Base-by-base conservation (phyloP, 306 rosid species). In the Lathyrus oleraceus region DNA sequence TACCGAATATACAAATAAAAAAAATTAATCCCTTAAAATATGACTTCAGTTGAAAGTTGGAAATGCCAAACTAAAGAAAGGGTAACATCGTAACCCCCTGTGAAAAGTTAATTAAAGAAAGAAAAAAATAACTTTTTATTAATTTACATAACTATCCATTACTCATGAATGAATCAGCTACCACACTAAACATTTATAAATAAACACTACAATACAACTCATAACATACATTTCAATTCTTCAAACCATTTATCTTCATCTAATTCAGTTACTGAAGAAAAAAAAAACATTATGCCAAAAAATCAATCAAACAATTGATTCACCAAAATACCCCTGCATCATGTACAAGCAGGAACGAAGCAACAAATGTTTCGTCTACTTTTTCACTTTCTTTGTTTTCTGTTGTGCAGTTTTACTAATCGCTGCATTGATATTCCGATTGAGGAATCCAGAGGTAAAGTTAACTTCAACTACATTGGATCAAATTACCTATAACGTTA, bases 291-390 rank as follows among this genome's bases (percentile, higher is more conserved):
- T 43, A 43, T 43, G 49, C 49, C 14, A 14, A 43, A 15, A 43
- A n/a, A 13, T 43, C 49, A 15, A 47, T n/a, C 21, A 47, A 47
- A 47, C 52, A 47, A n/a, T 47, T n/a, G 19, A 47, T 2, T 15
- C 3, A 11, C 38, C 38, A 56, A 56, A 6, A 25, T 4, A 25
- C 25, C 61, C 44, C 61, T 1, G 65, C 79, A 13, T 15, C 53
- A 66, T 82, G 15, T 62, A 77, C 74, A 79, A 52, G 54, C 49
- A 75, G 11, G 83, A 89, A 44, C 44, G 85, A 30, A 83, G 69
- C 77, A 80, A 73, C 81, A 90, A 84, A 74, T 82, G 93, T 58
- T 88, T 90, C 63, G 80, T 92, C 5, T 83, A 66, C 63, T 0
- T 82, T 27, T 84, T 92, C 12, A 36, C 87, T 0, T 15, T 15